Evolutionary conservation across 148 eudicot genomes (phyloP), one percentile per base, ranked within the genome.

Genomic region (Cornus kousa): DNA sequence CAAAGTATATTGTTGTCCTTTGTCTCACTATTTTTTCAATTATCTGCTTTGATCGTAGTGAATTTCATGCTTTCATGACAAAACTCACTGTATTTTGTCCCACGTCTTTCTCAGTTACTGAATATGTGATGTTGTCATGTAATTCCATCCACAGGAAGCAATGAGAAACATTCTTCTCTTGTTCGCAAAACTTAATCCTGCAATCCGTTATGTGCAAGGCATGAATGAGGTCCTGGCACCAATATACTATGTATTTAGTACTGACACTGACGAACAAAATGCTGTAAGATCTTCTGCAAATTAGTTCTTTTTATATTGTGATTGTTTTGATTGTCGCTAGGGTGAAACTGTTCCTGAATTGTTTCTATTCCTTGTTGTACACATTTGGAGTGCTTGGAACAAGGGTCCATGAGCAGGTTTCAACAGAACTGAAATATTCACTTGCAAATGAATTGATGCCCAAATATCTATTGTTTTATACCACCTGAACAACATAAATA

Each of bases 221-320:
- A 91, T 90, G 95, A 90, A 91, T 72, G 95, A 91, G 85, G 90
- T 90, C 68, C 82, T 91, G 80, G 95, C 93, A 20, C 93, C 93
- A 48, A 80, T 91, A 59, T 90, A 78, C 74, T 90, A 82, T 40
- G 86, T 91, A 3, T 86, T 91, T 69, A 84, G 88, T 72, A 84
- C 88, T 7, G 91, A 91, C 80, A 33, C 90, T 53, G 78, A 82
- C 73, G 89, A 86, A 79, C 85, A 88, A 76, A 86, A 87, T 79
- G 90, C 82, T 76, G 95, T 91, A 86, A 91, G 95, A 31, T 72
- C 24, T 65, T 77, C 16, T 60, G 13, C 59, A 71, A 75, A 10
- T n/a, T 22, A 12, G 3, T 10, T 23, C 19, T 55, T 43, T 28
- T 67, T 12, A 24, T 32, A 5, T 46, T 48, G 12, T 48, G 2